Evolutionary conservation across 2,329 filamentous ascomycete species (phyloP).

Genomic region (Scedosporium aurantiacum): DNA sequence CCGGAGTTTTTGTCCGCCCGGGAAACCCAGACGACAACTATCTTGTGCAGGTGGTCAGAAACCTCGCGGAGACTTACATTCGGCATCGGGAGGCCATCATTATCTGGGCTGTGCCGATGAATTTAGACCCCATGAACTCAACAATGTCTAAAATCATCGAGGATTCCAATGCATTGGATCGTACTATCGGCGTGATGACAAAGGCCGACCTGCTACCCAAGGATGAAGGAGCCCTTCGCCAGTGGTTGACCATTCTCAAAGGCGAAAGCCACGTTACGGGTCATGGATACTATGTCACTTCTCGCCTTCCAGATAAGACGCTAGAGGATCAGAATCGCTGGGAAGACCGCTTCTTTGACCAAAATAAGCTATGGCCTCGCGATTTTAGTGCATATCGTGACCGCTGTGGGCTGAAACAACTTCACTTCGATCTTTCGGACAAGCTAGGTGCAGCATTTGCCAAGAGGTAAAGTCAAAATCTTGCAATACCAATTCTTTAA

Average conservation of each 20-base stretch:
- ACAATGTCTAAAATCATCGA: constrained; percentile 56
- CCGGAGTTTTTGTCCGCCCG: constrained; percentile 66
- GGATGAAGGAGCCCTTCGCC: constrained; percentile 33
- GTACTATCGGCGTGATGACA: constrained; percentile 68
- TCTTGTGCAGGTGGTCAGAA: constrained; percentile 60
- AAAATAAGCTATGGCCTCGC: constrained; percentile 32
- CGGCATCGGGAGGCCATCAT: constrained; percentile 59
- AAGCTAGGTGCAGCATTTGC: constrained; percentile 43
- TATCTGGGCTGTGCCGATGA: constrained; percentile 67
- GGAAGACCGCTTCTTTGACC: constrained; percentile 40
- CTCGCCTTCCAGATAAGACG: constrained; percentile 47
- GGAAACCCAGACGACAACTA: constrained; percentile 54
- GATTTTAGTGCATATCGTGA: constrained; percentile 35
- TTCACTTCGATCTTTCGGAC: constrained; percentile 40
- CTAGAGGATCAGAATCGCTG: constrained; percentile 40
- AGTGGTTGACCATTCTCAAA: constrained; percentile 54
- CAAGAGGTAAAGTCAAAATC: constrained; percentile 27
- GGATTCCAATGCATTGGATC: constrained; percentile 39
- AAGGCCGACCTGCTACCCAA: constrained; percentile 65
- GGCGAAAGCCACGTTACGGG: constrained; percentile 52
- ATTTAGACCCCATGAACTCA: constrained; percentile 65
- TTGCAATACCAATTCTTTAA: background rate
- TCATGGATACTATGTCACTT: constrained; percentile 71
- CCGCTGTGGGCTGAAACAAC: constrained; percentile 40
- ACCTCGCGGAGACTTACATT: constrained; percentile 61